Evolutionary conservation across 2,329 filamentous ascomycete species (phyloP).

Genomic region (Fusarium denticulatum): DNA sequence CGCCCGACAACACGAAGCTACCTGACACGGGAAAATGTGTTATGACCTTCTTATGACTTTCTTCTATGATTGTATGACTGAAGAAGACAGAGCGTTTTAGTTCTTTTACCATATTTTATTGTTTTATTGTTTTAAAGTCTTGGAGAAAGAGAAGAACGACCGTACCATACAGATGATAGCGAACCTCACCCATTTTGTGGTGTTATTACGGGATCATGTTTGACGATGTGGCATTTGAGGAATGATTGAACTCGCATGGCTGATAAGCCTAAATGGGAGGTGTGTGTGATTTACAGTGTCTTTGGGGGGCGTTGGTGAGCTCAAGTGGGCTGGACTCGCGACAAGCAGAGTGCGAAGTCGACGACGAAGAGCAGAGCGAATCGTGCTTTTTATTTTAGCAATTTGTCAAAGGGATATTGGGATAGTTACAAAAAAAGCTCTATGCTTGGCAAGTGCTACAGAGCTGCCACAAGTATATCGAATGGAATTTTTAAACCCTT

Average conservation of each 20-base stretch:
- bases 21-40: constrained; percentile 49
- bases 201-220: constrained; percentile 47
- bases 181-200: constrained; percentile 33
- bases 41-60: constrained; percentile 52
- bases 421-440: constrained; percentile 43
- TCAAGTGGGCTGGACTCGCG: constrained; percentile 45
- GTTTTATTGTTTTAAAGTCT: constrained; percentile 22
- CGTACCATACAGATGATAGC: constrained; percentile 40
- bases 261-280: constrained; percentile 40
- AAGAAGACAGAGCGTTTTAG: constrained; percentile 49
- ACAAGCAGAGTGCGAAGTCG: constrained; percentile 21
- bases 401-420: constrained; percentile 36
- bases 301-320: constrained; percentile 44
- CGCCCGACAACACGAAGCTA: constrained; percentile 47
- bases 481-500: constrained; percentile 23
- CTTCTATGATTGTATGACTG: constrained; percentile 56
- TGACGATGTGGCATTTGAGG: constrained; percentile 46
- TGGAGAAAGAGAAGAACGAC: constrained; percentile 29
- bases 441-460: constrained; percentile 40
- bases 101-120: constrained; percentile 43
- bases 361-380: constrained; percentile 41
- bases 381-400: constrained; percentile 35
- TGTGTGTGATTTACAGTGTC: constrained; percentile 37
- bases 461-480: constrained; percentile 38
- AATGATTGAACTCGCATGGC: constrained; percentile 43